phyloP scores from a whole-genome alignment of 441 rosid genomes.

The Geranium incanum region DNA sequence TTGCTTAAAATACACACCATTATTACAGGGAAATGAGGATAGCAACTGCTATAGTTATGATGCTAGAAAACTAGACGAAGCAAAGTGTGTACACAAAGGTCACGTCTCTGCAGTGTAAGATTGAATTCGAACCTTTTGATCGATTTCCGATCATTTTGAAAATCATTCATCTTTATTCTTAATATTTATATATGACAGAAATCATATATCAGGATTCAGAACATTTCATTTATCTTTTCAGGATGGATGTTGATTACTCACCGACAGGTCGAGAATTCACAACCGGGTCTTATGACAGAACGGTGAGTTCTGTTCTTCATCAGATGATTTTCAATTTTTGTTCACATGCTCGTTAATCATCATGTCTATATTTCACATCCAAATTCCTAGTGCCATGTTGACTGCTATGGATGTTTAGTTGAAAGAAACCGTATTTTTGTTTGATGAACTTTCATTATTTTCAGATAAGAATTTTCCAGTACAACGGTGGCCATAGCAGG shows the following conservation, averaged over 20 bases:
- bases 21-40: conserved; percentile 83
- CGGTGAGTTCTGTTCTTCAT: conserved; percentile 39
- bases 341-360: background rate
- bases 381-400: background rate
- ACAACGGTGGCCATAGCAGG: conserved; percentile 83
- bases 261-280: conserved; percentile 98
- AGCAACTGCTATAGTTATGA: conserved; percentile 87
- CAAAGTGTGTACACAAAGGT: conserved; percentile 88
- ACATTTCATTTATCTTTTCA: conserved; percentile 23
- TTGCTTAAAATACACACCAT: background rate
- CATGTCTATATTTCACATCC: background rate
- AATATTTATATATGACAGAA: background rate
- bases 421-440: conserved; percentile 1
- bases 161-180: background rate
- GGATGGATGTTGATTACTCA: conserved; percentile 94
- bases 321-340: conserved; percentile 8
- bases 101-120: conserved; percentile 99
- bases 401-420: background rate
- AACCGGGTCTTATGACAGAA: conserved; percentile 94
- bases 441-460: conserved; percentile 11
- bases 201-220: background rate
- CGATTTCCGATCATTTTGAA: background rate
- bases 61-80: conserved; percentile 73
- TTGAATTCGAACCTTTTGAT: background rate
- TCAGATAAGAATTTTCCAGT: conserved; percentile 77